Conservation (phyloP, 1,284 basidiomycete genomes). For the Ustilago crameri region DNA sequence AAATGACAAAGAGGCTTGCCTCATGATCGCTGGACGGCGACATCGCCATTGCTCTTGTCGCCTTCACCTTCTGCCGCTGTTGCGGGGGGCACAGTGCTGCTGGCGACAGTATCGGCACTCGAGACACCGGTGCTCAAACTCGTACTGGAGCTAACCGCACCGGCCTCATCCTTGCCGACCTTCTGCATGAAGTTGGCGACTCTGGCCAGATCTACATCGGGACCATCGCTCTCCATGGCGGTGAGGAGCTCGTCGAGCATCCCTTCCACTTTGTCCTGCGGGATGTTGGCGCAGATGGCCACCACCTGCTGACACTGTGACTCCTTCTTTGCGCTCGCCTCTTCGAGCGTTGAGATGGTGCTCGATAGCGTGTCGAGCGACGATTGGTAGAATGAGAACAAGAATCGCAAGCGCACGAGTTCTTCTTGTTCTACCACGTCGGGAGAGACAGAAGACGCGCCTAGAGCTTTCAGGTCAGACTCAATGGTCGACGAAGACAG, state of each 20-base stretch:
- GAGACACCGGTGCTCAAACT: constrained; percentile 7
- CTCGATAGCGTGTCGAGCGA: constrained; percentile 71
- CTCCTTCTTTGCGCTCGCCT: constrained; percentile 80
- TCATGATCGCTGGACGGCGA: too few species aligned
- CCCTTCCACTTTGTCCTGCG: constrained; percentile 88
- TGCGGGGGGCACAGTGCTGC: constrained; percentile 6
- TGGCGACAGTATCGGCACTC: constrained; percentile 15
- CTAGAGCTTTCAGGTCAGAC: constrained; percentile 7
- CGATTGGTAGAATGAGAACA: constrained; percentile 20
- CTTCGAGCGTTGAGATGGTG: constrained; percentile 81
- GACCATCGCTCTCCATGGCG: constrained; percentile 86
- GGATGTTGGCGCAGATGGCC: constrained; percentile 85
- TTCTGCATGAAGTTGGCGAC: constrained; percentile 86
- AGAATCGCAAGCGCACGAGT: constrained; percentile 55
- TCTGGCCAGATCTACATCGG: constrained; percentile 82
- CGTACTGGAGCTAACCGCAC: constrained; percentile 2
- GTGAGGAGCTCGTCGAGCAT: constrained; percentile 87
- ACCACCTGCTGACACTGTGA: constrained; percentile 91
- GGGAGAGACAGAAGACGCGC: background rate
- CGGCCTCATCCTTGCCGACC: constrained; percentile 24
- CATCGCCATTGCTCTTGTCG: too few species aligned
- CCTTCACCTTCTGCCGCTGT: background rate
- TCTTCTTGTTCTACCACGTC: constrained; percentile 19
- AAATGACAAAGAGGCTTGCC: too few species aligned
- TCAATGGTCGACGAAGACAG: constrained; percentile 8